Evolutionary conservation across 768 basidiomycete species (phyloP).

Genomic region (Agrocybe pediades): DNA sequence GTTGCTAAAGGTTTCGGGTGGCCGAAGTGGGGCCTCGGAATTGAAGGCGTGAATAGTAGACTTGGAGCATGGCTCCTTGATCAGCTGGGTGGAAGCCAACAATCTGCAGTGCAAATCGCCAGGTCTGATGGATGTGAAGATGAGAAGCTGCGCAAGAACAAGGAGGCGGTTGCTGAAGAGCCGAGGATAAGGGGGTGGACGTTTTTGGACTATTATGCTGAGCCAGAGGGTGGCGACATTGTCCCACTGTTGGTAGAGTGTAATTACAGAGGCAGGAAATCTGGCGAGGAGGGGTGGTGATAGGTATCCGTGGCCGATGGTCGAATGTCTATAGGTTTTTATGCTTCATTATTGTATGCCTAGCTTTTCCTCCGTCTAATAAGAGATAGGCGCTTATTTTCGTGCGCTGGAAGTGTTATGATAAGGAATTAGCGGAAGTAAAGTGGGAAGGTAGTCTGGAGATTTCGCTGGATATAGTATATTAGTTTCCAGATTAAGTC

Average conservation of each 20-base stretch:
- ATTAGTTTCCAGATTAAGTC: not conserved
- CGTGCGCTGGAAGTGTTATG: not conserved
- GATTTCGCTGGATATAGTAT: not conserved
- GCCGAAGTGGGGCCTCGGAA: slow-evolving; percentile 72
- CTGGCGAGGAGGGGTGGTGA: slow-evolving; percentile 45
- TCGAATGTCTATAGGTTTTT: no score
- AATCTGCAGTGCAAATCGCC: not conserved
- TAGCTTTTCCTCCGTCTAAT: no score
- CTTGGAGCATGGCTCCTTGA: slow-evolving; percentile 72
- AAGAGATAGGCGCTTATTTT: no score
- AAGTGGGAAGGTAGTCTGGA: no score
- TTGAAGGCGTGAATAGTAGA: slow-evolving; percentile 86
- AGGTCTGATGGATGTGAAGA: not conserved
- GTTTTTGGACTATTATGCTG: slow-evolving; percentile 71
- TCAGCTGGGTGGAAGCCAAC: slow-evolving; percentile 35
- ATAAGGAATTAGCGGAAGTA: not conserved
- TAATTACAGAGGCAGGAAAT: slow-evolving; percentile 60
- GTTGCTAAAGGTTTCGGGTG: slow-evolving; percentile 86
- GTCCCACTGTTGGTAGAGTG: slow-evolving; percentile 75
- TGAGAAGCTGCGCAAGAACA: slow-evolving; percentile 16
- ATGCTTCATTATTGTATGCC: no score
- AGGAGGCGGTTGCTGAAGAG: slow-evolving; percentile 18
- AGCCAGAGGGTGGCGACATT: slow-evolving; percentile 54
- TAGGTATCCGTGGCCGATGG: not conserved
- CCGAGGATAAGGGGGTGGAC: slow-evolving; percentile 72